Evolutionary conservation across 2,329 filamentous ascomycete species (phyloP), one percentile per base, ranked within the genome.

Genomic region (Fusarium nanum): DNA sequence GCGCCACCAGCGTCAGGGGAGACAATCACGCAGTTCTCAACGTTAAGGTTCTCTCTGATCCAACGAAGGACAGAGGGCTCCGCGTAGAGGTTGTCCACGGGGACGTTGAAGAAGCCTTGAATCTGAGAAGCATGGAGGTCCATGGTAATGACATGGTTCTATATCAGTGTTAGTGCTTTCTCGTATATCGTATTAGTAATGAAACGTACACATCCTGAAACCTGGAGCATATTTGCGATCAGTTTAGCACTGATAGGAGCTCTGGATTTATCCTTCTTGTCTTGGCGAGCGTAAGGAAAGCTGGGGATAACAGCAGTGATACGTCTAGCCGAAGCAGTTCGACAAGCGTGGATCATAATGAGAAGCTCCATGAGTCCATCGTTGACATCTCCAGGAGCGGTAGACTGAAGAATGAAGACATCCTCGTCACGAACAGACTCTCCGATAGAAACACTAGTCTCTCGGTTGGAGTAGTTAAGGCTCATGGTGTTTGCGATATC

Each of bases 391-490:
- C 95, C 94, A 3, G 95, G 95, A 42, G 93, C 91, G 49, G 96
- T 97, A 25, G 95, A 97, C 83, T 98, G 95, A 65, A 98, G 86
- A 76, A 98, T 97, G 84, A 98, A 98, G 78, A 98, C 94, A 88
- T 98, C 95, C 86, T 98, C 95, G 80, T 98, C 95, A 82, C 95
- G 89, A 58, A 98, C 95, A 69, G 93, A 97, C 84, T 98, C 95
- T 79, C 95, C 94, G 75, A 98, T 97, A 22, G 94, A 97, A 61
- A 98, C 94, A 73, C 91, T 93, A 54, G 92, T 94, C 79, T 96
- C 92, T 77, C 93, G 92, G 80, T 95, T 95, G 49, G 92, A 94
- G 83, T 94, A 94, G 78, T 94, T 93, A 67, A 95, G 85, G 70
- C 91, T 91, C 84, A 93, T 88, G 48, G 92, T 92, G 83, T 93